Conservation (phyloP, 2,329 filamentous ascomycete genomes). For the Cercospora nicotianae region DNA sequence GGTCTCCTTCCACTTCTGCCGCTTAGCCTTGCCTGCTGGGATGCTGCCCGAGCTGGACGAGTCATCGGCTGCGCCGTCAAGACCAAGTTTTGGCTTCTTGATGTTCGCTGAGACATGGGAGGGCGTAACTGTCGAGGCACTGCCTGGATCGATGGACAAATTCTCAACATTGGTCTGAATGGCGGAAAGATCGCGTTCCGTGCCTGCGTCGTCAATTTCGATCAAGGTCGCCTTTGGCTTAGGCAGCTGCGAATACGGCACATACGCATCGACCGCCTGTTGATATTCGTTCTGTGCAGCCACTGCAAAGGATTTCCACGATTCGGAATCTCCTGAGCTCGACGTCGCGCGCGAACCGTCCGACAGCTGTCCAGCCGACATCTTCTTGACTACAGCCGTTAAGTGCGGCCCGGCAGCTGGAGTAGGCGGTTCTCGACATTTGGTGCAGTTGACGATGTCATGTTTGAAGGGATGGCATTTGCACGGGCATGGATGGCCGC, state of each 20-base stretch:
- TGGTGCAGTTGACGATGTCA: conserved; percentile 25
- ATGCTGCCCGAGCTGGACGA: conserved; percentile 1
- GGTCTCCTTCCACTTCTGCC: conserved; percentile 12
- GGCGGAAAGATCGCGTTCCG: neutral
- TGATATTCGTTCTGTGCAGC: conserved; percentile 7
- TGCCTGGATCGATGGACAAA: neutral
- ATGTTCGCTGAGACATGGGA: neutral
- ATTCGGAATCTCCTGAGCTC: neutral
- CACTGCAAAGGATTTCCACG: conserved; percentile 15
- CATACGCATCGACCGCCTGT: conserved; percentile 4
- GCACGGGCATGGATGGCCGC: conserved; percentile 55
- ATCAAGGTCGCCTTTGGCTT: neutral
- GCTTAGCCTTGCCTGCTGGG: neutral
- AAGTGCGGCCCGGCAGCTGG: neutral
- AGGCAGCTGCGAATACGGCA: conserved; percentile 2
- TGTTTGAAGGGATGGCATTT: conserved; percentile 54
- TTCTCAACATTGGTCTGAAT: neutral
- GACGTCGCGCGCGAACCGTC: neutral
- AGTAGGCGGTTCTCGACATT: conserved; percentile 24
- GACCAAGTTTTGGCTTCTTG: conserved; percentile 6
- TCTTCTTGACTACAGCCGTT: neutral
- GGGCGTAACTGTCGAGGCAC: conserved; percentile 2
- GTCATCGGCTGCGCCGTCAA: conserved; percentile 10
- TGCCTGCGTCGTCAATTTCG: neutral
- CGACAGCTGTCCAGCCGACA: neutral